These are phyloP conservation scores for Colletotrichum somersetense DNA, from an alignment of 2,329 filamentous ascomycete species.

Conservation along the genomic window DNA sequence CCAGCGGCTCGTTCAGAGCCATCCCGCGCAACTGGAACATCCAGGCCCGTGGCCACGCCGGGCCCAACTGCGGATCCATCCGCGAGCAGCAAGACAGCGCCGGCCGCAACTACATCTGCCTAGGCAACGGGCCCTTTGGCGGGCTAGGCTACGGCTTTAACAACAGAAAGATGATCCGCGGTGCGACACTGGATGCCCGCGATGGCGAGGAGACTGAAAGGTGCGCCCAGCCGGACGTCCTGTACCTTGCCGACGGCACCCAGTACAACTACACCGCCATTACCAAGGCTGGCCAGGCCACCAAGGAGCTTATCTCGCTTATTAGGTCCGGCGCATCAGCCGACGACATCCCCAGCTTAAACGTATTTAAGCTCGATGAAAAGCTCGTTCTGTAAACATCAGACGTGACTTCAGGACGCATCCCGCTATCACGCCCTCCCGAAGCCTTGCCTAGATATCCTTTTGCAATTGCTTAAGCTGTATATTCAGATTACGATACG, in stretches of 20 bases:
- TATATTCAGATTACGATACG: constrained; percentile 6
- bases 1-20: constrained; percentile 28
- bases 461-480: constrained; percentile 12
- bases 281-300: constrained; percentile 25
- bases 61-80: constrained; percentile 28
- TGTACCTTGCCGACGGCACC: constrained; percentile 34
- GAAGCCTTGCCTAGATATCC: constrained; percentile 10
- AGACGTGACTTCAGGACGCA: constrained; percentile 16
- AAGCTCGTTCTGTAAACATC: constrained; percentile 28
- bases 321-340: constrained; percentile 10
- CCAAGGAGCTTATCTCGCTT: constrained; percentile 19
- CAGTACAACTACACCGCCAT: constrained; percentile 38
- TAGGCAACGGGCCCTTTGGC: constrained; percentile 25
- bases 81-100: constrained; percentile 24
- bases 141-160: constrained; percentile 21
- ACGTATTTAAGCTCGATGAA: constrained; percentile 20
- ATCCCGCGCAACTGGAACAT: constrained; percentile 28
- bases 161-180: constrained; percentile 31
- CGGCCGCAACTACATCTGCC: constrained; percentile 27
- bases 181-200: constrained; percentile 30
- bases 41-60: constrained; percentile 27
- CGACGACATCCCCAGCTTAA: constrained; percentile 21
- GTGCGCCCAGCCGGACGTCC: constrained; percentile 28
- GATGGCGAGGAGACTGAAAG: constrained; percentile 18
- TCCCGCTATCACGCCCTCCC: constrained; percentile 3